phyloP scores from a whole-genome alignment of 441 rosid genomes.

The Hura crepitans region DNA sequence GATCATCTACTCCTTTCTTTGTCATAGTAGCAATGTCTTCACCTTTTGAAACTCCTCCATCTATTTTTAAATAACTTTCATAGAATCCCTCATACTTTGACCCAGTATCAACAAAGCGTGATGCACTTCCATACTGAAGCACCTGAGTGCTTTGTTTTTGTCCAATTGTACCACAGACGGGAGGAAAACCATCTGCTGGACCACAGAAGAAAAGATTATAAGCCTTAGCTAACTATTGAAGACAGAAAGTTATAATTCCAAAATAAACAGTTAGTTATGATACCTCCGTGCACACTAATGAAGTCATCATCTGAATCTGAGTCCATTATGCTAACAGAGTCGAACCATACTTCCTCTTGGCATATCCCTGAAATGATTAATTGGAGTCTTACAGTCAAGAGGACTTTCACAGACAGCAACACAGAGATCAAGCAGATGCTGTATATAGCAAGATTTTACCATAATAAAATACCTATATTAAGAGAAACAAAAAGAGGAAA shows the following conservation, averaged over 20 bases:
- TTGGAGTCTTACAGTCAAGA: background rate
- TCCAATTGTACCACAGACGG: slow-evolving; percentile 33
- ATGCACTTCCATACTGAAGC: slow-evolving; percentile 46
- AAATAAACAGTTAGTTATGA: no score
- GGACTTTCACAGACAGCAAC: background rate
- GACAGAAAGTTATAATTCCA: no score
- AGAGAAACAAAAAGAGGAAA: no score
- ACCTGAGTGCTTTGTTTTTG: slow-evolving; percentile 37
- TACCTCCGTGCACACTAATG: slow-evolving; percentile 54
- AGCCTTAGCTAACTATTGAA: background rate
- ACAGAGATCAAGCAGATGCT: background rate
- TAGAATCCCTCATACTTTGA: slow-evolving; percentile 46
- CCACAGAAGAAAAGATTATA: background rate
- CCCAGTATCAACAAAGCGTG: slow-evolving; percentile 32
- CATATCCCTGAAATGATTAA: slow-evolving; percentile 42
- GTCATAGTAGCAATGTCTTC: slow-evolving; percentile 21
- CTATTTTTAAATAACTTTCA: slow-evolving; percentile 53
- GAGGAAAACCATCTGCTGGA: slow-evolving; percentile 49
- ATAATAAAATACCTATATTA: background rate
- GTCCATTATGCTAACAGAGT: slow-evolving; percentile 67
- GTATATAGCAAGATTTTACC: background rate
- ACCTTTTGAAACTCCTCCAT: slow-evolving; percentile 34
- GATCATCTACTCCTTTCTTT: slow-evolving; percentile 45
- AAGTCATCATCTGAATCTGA: slow-evolving; percentile 83
- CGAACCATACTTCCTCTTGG: slow-evolving; percentile 83